A percentile compares a stretch with the other conserved stretches of the same genome.
These are phyloP conservation scores for Microstegium vimineum DNA, from an alignment of 176 grass and related monocot species.

Conservation along the genomic window DNA sequence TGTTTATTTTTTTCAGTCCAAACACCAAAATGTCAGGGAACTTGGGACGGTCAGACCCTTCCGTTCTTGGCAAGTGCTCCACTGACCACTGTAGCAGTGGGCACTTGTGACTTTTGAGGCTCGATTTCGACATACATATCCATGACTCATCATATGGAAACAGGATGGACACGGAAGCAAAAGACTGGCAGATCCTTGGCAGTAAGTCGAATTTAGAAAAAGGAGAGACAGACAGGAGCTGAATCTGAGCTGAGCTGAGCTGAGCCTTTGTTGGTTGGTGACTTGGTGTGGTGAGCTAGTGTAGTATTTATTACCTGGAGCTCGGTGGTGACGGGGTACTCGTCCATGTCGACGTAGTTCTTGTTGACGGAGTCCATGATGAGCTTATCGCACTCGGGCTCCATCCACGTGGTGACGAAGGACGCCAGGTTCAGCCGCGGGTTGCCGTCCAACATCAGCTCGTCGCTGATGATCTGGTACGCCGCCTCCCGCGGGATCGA, in stretches of 20 bases:
- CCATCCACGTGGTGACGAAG: too few relatives aligned
- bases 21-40: too few relatives aligned
- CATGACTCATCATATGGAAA: neutral
- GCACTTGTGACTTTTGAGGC: too few relatives aligned
- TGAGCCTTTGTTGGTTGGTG: too few relatives aligned
- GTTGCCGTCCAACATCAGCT: too few relatives aligned
- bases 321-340: slow-evolving; percentile 80
- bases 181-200: neutral
- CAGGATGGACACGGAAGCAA: neutral
- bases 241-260: too few relatives aligned
- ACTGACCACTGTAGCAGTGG: neutral
- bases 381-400: slow-evolving; percentile 75
- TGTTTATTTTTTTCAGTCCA: too few relatives aligned
- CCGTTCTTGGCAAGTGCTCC: too few relatives aligned
- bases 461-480: slow-evolving; percentile 80
- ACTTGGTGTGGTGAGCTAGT: too few relatives aligned
- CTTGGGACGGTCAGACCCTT: too few relatives aligned
- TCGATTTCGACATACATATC: neutral
- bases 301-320: slow-evolving; percentile 40
- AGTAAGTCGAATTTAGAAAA: neutral
- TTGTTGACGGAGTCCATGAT: slow-evolving; percentile 63
- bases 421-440: too few relatives aligned
- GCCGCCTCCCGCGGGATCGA: slow-evolving; percentile 72
- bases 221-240: neutral
- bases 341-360: slow-evolving; percentile 80